A percentile compares a stretch with the other conserved stretches of the same genome.
Evolutionary conservation across 805 yeast species (phyloP).

Genomic region (Metschnikowia continentalis): DNA sequence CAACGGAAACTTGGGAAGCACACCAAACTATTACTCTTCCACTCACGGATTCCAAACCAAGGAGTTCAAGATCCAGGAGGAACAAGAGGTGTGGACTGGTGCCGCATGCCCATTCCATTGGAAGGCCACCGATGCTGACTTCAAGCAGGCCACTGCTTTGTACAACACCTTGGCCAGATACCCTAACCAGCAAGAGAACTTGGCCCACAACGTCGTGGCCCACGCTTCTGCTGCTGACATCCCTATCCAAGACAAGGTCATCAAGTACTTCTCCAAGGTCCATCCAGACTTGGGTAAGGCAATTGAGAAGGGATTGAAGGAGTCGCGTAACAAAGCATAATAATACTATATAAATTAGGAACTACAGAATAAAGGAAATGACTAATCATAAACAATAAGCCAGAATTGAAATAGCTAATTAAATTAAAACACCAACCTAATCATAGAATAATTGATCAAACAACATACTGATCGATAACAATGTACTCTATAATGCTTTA

Average conservation of each 20-base stretch:
- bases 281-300: constrained; percentile 61
- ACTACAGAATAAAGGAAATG: neutral
- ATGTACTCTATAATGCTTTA: too few species aligned
- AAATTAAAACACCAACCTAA: too few species aligned
- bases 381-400: too few species aligned
- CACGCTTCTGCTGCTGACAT: constrained; percentile 70
- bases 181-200: constrained; percentile 77
- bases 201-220: constrained; percentile 78
- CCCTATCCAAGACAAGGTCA: constrained; percentile 72
- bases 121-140: constrained; percentile 73
- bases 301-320: constrained; percentile 60
- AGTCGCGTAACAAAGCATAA: constrained; percentile 41
- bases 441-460: too few species aligned
- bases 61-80: constrained; percentile 48
- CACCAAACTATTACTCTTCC: constrained; percentile 70
- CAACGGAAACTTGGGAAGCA: constrained; percentile 63
- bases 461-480: too few species aligned
- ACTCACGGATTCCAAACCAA: constrained; percentile 48
- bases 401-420: too few species aligned
- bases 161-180: constrained; percentile 76
- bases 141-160: constrained; percentile 68
- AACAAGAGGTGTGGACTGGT: constrained; percentile 79
- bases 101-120: constrained; percentile 85
- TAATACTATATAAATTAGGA: neutral
- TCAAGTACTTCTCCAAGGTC: constrained; percentile 72